Evolutionary conservation across 305 asterid species (phyloP).

Genomic region (Solanum hybrid): DNA sequence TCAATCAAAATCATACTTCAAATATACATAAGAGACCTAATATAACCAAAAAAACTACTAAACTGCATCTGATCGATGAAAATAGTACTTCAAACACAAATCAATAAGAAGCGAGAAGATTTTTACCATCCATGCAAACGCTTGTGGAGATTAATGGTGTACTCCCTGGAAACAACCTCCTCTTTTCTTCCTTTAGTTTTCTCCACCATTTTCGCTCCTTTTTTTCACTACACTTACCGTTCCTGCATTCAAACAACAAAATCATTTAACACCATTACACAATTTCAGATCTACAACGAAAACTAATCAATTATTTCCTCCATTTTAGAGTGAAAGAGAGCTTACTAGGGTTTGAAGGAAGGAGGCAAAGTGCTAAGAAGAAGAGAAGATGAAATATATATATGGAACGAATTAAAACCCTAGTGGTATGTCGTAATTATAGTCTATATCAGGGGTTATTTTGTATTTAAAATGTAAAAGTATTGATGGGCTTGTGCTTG

Average conservation of each 20-base stretch:
- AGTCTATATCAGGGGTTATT: background rate
- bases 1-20: background rate
- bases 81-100: background rate
- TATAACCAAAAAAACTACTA: background rate
- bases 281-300: background rate
- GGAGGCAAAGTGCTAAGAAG: background rate
- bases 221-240: background rate
- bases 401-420: constrained; percentile 9
- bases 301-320: background rate
- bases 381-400: background rate
- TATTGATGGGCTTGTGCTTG: background rate
- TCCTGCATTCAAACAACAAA: constrained; percentile 16
- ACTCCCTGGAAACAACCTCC: constrained; percentile 42
- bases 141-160: constrained; percentile 46
- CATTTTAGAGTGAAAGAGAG: background rate
- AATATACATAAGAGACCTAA: background rate
- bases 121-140: constrained; percentile 42
- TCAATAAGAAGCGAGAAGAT: background rate
- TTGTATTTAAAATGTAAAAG: background rate
- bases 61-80: background rate
- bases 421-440: constrained; percentile 3
- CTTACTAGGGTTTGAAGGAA: constrained; percentile 4
- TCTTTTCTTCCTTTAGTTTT: constrained; percentile 35
- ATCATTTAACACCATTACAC: background rate
- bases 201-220: constrained; percentile 27